Evolutionary conservation across 2,329 filamentous ascomycete genomes (phyloP), one percentile per base, ranked within the genome.

Genomic region (Nemania sp.): DNA sequence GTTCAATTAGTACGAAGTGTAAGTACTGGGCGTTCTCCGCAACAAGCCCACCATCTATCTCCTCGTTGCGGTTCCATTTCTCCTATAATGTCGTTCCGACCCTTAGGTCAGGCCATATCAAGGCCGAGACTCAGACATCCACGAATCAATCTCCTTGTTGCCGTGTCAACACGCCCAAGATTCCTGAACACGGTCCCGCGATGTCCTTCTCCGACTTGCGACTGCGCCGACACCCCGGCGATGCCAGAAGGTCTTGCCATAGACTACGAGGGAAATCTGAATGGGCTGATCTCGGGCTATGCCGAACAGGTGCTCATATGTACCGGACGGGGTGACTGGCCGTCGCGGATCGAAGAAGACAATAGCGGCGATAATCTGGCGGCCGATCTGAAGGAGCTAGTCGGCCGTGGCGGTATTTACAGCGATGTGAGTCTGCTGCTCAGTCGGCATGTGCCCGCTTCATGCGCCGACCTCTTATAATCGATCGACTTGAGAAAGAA

Each of bases 311-410:
- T 97, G 3, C 76, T 98, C 10, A 81, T 97, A 13, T 93, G 90
- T 64, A 96, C 92, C 0, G 92, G 91, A 4, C 85, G 87, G 62
- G 78, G 82, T 32, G 90, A 96, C 76, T 97, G 93, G 93, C 80
- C 82, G 29, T 93, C 90, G 71, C 85, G 86, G 59, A 96, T 97
- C 64, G 92, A 96, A 73, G 88, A 96, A 47, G 92, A 96, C 61
- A 85, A 88, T 68, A 83, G 76, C 69, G 85, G 79, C 15, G 82
- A 87, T 66, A 88, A 88, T 67, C 74, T 93, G 17, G 87, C 88
- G 5, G 86, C 88, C 39, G 87, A 90, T 57, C 74, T 97, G 60
- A 94, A 91, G 73, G 82, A 84, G 67, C 72, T 91, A 37, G 77
- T 91, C 64, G 88, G 88, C 2, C 80, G 87, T 7, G 86, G 87